Evolutionary conservation across 2,329 filamentous ascomycete species (phyloP), one percentile per base, ranked within the genome.

Genomic region (Aureobasidium vineae): DNA sequence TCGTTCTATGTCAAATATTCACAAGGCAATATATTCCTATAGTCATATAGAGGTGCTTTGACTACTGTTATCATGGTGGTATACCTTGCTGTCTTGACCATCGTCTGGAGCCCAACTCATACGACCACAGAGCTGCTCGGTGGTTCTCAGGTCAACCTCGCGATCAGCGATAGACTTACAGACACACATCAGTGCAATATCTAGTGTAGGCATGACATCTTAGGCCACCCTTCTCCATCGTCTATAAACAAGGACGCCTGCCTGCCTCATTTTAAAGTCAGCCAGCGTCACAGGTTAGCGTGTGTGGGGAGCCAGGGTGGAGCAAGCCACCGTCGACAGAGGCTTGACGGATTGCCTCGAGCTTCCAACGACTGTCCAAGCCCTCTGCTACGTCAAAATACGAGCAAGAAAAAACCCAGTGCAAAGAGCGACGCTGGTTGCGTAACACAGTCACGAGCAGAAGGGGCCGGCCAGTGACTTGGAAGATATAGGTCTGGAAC

Each of bases 301-400:
- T 23, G 59, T 63, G 26, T 63, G 31, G 59, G 33, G 59, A 52
- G 16, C 21, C 4, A 61, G 57, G 59, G 15, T 28, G 43, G 36
- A 63, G 45, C 45, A 38, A 63, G 59, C 59, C 59, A 63, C 59
- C 36, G 41, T 52, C 45, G 45, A 63, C 43, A 52, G 43, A 50
- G 59, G 59, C 59, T 52, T 38, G 41, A 41, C 43, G 26, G 43
- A 33, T 50, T 43, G 3, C 31, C 49, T 28, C 49, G 57, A 26
- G 38, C 43, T 59, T 33, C 23, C 50, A 56, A 41, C 53, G 53
- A 15, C 23, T 16, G 13, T 49, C 57, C n/a, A 23, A 38, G 43
- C 41, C 3, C n/a, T 49, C n/a, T 11, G 8, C 41, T 31, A 49
- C 57, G 57, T 61, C 57, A 49, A 31, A n/a, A 61, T 61, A 61